Base-by-base conservation (phyloP, 805 yeast genomes). In the Lachancea kluyveri region DNA sequence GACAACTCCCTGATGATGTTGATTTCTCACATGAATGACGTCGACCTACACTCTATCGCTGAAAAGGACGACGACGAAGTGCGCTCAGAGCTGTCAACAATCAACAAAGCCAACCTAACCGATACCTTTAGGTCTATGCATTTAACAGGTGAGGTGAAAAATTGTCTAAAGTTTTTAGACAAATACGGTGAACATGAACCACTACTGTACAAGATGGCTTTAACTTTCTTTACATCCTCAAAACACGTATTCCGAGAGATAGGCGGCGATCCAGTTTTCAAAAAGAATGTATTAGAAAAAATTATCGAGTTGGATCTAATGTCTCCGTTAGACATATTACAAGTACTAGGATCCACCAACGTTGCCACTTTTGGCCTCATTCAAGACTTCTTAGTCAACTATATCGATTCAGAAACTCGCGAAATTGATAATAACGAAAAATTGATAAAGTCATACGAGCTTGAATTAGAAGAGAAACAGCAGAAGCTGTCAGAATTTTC, bases 241-340 rank as follows among this genome's bases (percentile, higher is more conserved):
- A 69, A 69, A 24, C 63, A 62, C 3, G 57, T 77, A 2, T 69
- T 74, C 39, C 59, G 67, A 3, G 57, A 62, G 21, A 68, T 81
- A 5, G 75, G 83, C 1, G 67, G 70, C 10, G 62, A 60, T 16
- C 68, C 69, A 25, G 62, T 69, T 28, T 58, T 74, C 34, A 48
- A 45, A 28, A 57, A 60, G 31, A 50, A 52, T 11, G 60, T 88
- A 1, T 54, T 90, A 12, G 59, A 69, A 17, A 68, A 65, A 35
- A 70, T 84, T 28, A 68, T 72, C 28, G 52, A 62, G 3, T 59
- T 64, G 10, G 70, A 72, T 28, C 51, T 81, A 10, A 65, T 84
- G 59, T 66, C 94, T 0, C 82, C 94, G 0, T 55, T 85, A 12
- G 96, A 88, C 42, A 62, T 92, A 2, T 65, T 90, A n/a, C 77